phyloP scores from a whole-genome alignment of 176 grass and related monocot species.

The Triticum monococcum region DNA sequence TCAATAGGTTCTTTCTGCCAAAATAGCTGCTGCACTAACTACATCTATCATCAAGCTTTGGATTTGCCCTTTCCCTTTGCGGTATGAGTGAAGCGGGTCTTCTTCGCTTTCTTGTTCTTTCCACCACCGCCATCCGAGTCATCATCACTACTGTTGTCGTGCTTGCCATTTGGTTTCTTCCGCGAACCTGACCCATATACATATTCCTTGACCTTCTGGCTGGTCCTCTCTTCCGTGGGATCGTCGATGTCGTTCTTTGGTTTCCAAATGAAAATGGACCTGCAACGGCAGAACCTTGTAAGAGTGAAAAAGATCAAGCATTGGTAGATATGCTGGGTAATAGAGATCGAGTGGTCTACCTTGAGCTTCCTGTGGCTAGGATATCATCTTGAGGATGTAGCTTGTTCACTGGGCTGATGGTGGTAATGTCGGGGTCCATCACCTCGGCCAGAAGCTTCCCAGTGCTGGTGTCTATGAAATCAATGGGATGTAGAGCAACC shows the following conservation, averaged over 20 bases:
- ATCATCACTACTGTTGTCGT: constrained; percentile 51
- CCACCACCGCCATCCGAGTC: constrained; percentile 43
- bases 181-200: constrained; percentile 48
- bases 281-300: constrained; percentile 23
- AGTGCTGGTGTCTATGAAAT: constrained; percentile 83
- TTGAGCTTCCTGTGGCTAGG: constrained; percentile 86
- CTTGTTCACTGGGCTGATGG: constrained; percentile 95
- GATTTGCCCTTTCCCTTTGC: constrained; percentile 59
- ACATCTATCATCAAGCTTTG: constrained; percentile 25
- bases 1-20: background rate
- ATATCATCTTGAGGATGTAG: constrained; percentile 75
- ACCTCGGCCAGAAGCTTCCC: constrained; percentile 92
- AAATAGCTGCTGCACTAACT: constrained; percentile 11
- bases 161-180: constrained; percentile 63
- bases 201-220: constrained; percentile 63
- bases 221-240: constrained; percentile 32
- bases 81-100: constrained; percentile 44
- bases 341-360: constrained; percentile 36
- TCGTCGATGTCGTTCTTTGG: constrained; percentile 43
- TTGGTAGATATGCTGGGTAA: background rate
- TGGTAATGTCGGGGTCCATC: constrained; percentile 80
- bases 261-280: constrained; percentile 95
- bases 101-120: constrained; percentile 64
- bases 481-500: constrained; percentile 92
- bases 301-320: background rate